Percentiles rank a stretch among this genome's conserved stretches.
These are phyloP conservation scores for Erucastrum elatum DNA, from an alignment of 345 rosid genomes.

Conservation along the genomic window DNA sequence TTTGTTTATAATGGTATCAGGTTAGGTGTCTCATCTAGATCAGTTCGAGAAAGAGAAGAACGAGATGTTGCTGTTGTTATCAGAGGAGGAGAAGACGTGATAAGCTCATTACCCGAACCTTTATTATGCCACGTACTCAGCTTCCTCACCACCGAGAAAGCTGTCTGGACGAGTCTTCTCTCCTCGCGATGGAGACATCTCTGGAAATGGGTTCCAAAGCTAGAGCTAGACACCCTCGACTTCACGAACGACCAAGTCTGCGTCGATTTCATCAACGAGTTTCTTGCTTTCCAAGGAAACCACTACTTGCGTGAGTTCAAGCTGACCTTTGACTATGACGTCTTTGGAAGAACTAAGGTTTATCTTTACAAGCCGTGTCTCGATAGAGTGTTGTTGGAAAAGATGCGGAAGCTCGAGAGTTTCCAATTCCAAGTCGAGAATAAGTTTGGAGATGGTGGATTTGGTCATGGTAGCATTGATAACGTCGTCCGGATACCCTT, in stretches of 20 bases:
- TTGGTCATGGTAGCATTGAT: no score
- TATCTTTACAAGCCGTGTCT: no score
- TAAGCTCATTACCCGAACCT: neutral
- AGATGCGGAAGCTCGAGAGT: no score
- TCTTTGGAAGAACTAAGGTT: no score
- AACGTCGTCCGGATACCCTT: no score
- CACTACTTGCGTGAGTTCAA: neutral
- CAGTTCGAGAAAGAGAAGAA: neutral
- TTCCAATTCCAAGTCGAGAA: no score
- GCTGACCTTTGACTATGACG: no score
- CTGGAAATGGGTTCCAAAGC: neutral
- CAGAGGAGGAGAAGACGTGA: neutral
- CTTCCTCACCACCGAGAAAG: neutral
- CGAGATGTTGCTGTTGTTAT: neutral
- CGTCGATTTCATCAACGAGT: neutral
- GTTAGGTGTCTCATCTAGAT: neutral
- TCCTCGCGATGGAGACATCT: neutral
- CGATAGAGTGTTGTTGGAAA: no score
- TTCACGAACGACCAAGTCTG: neutral
- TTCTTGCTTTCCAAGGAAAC: neutral
- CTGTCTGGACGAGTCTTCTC: neutral
- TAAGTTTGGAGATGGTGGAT: no score
- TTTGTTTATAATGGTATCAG: neutral
- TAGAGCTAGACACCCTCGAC: neutral
- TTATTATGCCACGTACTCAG: neutral